phyloP scores from a whole-genome alignment of 2,329 filamentous ascomycete species.

The Coniochaeta sp. region DNA sequence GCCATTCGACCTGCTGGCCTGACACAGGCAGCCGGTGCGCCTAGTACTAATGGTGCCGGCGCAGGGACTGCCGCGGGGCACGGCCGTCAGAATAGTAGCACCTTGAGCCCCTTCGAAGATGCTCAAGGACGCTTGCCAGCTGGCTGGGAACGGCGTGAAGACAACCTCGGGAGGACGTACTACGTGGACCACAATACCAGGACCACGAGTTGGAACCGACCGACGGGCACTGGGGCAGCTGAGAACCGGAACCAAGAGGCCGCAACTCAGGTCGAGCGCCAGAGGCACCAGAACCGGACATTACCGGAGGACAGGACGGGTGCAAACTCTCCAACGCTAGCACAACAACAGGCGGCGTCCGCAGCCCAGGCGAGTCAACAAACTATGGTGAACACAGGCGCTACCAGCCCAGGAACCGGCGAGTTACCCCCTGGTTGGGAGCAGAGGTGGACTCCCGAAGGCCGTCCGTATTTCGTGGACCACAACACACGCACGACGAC shows the following conservation, averaged over 20 bases:
- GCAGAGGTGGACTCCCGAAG: constrained; percentile 90
- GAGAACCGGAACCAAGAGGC: constrained; percentile 77
- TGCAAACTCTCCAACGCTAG: constrained; percentile 78
- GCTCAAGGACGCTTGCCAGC: constrained; percentile 85
- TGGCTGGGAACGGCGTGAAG: constrained; percentile 93
- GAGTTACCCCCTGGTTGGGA: constrained; percentile 96
- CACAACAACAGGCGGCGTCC: constrained; percentile 39
- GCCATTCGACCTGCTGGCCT: constrained; percentile 41
- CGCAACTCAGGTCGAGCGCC: constrained; percentile 86
- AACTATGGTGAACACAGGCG: constrained; percentile 90
- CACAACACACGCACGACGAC: constrained; percentile 97
- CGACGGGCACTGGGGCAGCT: constrained; percentile 69
- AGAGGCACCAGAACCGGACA: constrained; percentile 91
- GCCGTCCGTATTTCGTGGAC: constrained; percentile 93
- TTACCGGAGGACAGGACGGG: constrained; percentile 93
- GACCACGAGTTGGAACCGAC: constrained; percentile 93
- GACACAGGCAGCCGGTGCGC: constrained; percentile 25
- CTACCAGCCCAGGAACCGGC: constrained; percentile 87
- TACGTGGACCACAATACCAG: constrained; percentile 98
- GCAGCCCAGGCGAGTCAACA: constrained; percentile 46
- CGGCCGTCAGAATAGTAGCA: constrained; percentile 35
- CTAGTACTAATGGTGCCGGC: constrained; percentile 26
- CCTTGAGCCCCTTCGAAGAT: constrained; percentile 91
- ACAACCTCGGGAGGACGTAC: constrained; percentile 90
- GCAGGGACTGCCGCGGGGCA: constrained; percentile 10